Conservation (phyloP, 345 rosid species). For the Moricandia moricandioides region DNA sequence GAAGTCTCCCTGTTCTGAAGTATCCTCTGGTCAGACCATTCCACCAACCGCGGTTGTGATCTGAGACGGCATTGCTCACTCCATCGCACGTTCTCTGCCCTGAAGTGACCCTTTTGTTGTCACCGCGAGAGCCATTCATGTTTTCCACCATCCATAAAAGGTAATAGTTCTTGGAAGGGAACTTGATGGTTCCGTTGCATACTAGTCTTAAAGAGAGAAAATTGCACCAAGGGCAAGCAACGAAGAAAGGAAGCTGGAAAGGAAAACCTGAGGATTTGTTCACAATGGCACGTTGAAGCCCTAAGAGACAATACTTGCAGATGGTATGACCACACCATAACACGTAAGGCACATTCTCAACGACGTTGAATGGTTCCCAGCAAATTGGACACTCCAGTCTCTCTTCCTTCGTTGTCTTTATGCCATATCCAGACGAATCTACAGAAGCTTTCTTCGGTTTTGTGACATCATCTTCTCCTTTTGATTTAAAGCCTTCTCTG, state of each 20-base stretch:
- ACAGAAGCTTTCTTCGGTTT: not conserved
- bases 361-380: not conserved
- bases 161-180: not conserved
- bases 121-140: not conserved
- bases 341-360: not conserved
- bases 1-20: not conserved
- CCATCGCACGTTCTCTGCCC: not conserved
- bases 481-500: not conserved
- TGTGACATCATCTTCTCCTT: not conserved
- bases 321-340: not conserved
- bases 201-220: not conserved
- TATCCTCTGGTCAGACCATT: not conserved
- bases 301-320: not conserved
- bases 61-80: not conserved
- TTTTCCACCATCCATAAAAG: not conserved
- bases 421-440: constrained; percentile 26
- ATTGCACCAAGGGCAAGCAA: not conserved
- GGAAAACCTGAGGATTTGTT: not conserved
- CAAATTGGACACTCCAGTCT: not conserved
- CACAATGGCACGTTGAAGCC: not conserved
- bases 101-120: not conserved
- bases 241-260: not conserved
- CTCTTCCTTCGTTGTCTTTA: not conserved
- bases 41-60: not conserved
- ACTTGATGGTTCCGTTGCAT: not conserved